Evolutionary conservation across 2,329 filamentous ascomycete genomes (phyloP), one percentile per base, ranked within the genome.

Genomic region (Cytospora leucostoma): DNA sequence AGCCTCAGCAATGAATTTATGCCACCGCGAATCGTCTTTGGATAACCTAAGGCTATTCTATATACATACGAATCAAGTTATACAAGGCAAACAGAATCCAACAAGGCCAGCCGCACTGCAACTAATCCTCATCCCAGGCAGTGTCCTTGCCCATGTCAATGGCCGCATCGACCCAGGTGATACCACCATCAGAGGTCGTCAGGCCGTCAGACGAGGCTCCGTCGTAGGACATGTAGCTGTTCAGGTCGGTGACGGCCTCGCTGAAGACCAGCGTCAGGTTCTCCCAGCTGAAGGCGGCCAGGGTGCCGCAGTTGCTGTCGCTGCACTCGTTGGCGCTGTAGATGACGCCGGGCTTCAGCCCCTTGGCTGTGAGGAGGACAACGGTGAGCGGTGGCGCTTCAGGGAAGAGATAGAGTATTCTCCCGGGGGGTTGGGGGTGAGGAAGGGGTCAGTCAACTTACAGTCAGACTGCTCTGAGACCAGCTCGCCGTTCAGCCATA

Each of bases 331-430:
- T 60, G 50, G 56, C 62, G 27, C 58, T 59, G 56, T 66, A 62
- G 51, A 65, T 57, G 40, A 66, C 56, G n/a, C 51, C 50, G 7
- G 62, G 62, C 62, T 66, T 65, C 62, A 65, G 62, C 15, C 62
- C 62, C 27, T 51, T 35, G 54, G 56, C 56, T 63, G 50, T 5
- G 8, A 37, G 40, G 15, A 12, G 8, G 10, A 33, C 4, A 21
- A 5, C 34, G 19, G 50, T 63, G 37, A 59, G 61, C 37, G n/a
- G 8, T 34, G 35, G 27, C 15, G 35, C 27, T 17, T 52, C 15
- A 13, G 19, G 6, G 11, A 19, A 47, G n/a, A 19, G 2, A n/a
- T n/a, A n/a, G n/a, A n/a, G n/a, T n/a, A n/a, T n/a, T n/a, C n/a
- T n/a, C n/a, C n/a, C n/a, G n/a, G n/a, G n/a, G n/a, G n/a, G n/a